Evolutionary conservation across 1,284 basidiomycete species (phyloP).

Genomic region (Ceratobasidium sp.): DNA sequence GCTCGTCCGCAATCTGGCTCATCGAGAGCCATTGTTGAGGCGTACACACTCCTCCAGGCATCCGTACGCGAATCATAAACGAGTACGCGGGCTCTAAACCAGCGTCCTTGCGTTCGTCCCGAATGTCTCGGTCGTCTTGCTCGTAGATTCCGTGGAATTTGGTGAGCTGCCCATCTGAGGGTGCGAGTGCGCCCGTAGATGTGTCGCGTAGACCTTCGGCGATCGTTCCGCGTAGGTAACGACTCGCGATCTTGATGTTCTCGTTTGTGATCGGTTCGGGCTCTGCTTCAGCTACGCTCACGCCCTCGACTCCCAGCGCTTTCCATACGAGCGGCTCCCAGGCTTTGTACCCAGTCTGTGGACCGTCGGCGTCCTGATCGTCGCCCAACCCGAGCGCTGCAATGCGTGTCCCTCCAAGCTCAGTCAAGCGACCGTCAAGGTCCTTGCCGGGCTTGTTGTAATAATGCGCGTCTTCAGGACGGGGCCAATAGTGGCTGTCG

Average conservation of each 20-base stretch:
- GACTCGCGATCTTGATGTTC: conserved; percentile 98
- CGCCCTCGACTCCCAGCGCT: conserved; percentile 88
- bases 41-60: conserved; percentile 94
- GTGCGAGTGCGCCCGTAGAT: conserved; percentile 88
- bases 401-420: conserved; percentile 79
- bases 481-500: conserved; percentile 99
- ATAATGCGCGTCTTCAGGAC: conserved; percentile 94
- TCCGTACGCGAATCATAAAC: conserved; percentile 98
- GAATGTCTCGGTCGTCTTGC: conserved; percentile 97
- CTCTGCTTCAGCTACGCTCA: conserved; percentile 92
- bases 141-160: conserved; percentile 99
- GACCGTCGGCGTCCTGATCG: conserved; percentile 97
- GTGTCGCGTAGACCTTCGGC: conserved; percentile 88
- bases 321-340: conserved; percentile 98
- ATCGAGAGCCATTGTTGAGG: conserved; percentile 95
- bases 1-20: conserved; percentile 95
- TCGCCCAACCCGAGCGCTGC: conserved; percentile 87
- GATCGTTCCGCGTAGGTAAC: conserved; percentile 96
- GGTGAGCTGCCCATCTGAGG: conserved; percentile 93
- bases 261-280: conserved; percentile 99
- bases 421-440: conserved; percentile 79
- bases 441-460: conserved; percentile 99
- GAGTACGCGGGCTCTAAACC: conserved; percentile 96
- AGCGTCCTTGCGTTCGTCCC: conserved; percentile 92
- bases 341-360: conserved; percentile 93